A percentile compares a stretch with the other conserved stretches of the same genome.
phyloP scores from a whole-genome alignment of 257 asterid species.

The Ocimum tenuiflorum region DNA sequence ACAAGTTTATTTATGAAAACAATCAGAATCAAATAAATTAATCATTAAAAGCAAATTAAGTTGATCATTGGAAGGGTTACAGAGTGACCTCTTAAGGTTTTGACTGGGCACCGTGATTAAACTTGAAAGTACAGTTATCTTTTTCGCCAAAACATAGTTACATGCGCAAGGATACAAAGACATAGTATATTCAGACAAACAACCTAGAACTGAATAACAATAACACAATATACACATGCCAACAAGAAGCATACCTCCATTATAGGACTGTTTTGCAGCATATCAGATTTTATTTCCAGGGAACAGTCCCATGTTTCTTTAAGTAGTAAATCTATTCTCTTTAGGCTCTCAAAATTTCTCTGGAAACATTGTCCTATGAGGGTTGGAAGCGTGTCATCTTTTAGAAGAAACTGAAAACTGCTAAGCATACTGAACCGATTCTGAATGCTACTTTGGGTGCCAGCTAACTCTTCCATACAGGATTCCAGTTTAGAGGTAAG shows the following conservation, averaged over 20 bases:
- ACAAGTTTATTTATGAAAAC: background rate
- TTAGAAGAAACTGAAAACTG: slow-evolving; percentile 48
- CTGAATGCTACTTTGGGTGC: slow-evolving; percentile 44
- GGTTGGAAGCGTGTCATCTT: slow-evolving; percentile 55
- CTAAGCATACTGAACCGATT: slow-evolving; percentile 43
- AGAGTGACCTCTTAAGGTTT: slow-evolving; percentile 4
- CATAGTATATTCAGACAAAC: background rate
- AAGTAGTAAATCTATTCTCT: slow-evolving; percentile 48
- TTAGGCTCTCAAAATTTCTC: slow-evolving; percentile 52
- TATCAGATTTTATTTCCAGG: slow-evolving; percentile 43
- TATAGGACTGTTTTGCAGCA: slow-evolving; percentile 31
- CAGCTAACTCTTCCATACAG: slow-evolving; percentile 69
- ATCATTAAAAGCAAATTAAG: too few species aligned
- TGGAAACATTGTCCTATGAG: slow-evolving; percentile 39
- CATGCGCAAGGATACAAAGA: background rate
- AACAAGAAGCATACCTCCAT: slow-evolving; percentile 49
- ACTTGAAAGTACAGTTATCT: background rate
- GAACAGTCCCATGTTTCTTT: slow-evolving; percentile 45
- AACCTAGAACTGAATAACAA: slow-evolving; percentile 9
- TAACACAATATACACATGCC: slow-evolving; percentile 13
- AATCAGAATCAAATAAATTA: background rate
- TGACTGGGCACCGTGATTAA: background rate
- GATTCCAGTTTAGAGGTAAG: slow-evolving; percentile 56
- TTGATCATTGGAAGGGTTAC: background rate
- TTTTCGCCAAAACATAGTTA: background rate